These are phyloP conservation scores for Cryoendolithus antarcticus DNA, from an alignment of 2,329 filamentous ascomycete species.

Conservation along the genomic window DNA sequence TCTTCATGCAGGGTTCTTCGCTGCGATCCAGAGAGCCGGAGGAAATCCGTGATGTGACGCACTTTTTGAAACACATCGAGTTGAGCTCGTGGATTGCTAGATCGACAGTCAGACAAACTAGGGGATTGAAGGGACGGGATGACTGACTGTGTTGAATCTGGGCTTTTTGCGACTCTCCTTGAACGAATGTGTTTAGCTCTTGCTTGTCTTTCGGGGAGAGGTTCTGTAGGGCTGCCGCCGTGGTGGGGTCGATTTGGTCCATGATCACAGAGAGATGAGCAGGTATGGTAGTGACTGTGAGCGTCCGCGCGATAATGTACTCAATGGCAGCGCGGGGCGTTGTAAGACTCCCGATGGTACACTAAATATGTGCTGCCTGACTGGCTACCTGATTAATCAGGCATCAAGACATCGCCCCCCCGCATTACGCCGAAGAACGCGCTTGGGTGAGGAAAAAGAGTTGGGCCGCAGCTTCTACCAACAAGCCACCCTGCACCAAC, in stretches of 20 bases:
- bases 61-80: slow-evolving; percentile 91
- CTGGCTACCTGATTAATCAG: no score
- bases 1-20: slow-evolving; percentile 76
- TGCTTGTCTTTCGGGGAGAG: slow-evolving; percentile 41
- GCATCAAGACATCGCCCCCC: no score
- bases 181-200: slow-evolving; percentile 76
- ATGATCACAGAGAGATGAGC: slow-evolving; percentile 6
- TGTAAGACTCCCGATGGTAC: no score
- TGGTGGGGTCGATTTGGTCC: slow-evolving; percentile 18
- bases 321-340: no score
- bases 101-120: background rate
- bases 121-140: no score
- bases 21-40: slow-evolving; percentile 57
- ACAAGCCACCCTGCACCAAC: no score
- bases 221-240: slow-evolving; percentile 14
- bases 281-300: no score
- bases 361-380: no score
- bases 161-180: slow-evolving; percentile 77
- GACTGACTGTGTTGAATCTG: slow-evolving; percentile 40
- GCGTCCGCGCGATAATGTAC: no score
- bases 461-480: no score
- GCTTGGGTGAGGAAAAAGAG: no score
- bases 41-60: slow-evolving; percentile 63
- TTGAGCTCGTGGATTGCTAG: slow-evolving; percentile 17
- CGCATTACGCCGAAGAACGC: no score